Percentiles rank a stretch among this genome's conserved stretches.
These are phyloP conservation scores for Melastoma malabathricum DNA, from an alignment of 345 rosid genomes.

Conservation along the genomic window DNA sequence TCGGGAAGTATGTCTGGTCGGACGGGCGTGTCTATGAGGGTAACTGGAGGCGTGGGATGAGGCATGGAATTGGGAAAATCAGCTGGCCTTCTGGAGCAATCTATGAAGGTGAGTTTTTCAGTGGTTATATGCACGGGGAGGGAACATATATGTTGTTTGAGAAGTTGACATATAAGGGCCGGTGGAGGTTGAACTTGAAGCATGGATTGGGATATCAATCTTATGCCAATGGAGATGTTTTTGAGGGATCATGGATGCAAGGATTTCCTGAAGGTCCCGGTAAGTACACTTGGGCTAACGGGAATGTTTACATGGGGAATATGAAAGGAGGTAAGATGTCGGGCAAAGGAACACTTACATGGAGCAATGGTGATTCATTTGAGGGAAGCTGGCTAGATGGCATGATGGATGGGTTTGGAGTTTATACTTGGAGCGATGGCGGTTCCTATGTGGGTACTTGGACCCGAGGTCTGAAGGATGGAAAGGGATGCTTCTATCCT, in stretches of 20 bases:
- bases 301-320: slow-evolving; percentile 63
- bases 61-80: slow-evolving; percentile 70
- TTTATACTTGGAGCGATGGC: slow-evolving; percentile 80
- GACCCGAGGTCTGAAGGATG: slow-evolving; percentile 91
- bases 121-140: slow-evolving; percentile 76
- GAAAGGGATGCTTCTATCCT: slow-evolving; percentile 91
- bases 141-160: slow-evolving; percentile 48
- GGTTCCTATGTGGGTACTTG: slow-evolving; percentile 91
- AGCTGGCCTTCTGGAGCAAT: slow-evolving; percentile 60
- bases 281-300: slow-evolving; percentile 82
- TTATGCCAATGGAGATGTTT: slow-evolving; percentile 63
- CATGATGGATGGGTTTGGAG: slow-evolving; percentile 94
- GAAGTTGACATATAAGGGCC: slow-evolving; percentile 57
- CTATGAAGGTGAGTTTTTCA: slow-evolving; percentile 83
- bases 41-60: slow-evolving; percentile 89
- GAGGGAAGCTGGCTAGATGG: slow-evolving; percentile 93
- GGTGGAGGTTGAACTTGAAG: slow-evolving; percentile 83
- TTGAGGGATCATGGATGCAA: slow-evolving; percentile 90
- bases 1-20: slow-evolving; percentile 78
- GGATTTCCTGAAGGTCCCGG: slow-evolving; percentile 88
- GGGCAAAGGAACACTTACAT: slow-evolving; percentile 79
- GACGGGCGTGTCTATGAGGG: slow-evolving; percentile 69
- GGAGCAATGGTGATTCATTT: slow-evolving; percentile 69
- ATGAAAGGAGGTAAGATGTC: slow-evolving; percentile 98
- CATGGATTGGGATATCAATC: slow-evolving; percentile 85